A percentile compares a stretch with the other conserved stretches of the same genome.
phyloP scores from a whole-genome alignment of 176 grass and related monocot species.

The Aegilops sharonensis region DNA sequence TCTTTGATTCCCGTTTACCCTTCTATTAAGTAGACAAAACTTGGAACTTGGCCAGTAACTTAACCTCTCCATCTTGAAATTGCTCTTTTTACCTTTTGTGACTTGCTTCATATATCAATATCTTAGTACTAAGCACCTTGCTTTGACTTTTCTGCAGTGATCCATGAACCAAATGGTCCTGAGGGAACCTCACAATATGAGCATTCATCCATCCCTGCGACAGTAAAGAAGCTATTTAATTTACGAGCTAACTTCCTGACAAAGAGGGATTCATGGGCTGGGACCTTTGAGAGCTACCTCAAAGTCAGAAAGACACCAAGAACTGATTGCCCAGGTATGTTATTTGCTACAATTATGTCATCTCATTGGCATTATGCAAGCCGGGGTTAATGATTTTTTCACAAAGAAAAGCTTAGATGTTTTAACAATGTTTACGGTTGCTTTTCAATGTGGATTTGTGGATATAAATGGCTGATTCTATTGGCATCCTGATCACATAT shows the following conservation, averaged over 20 bases:
- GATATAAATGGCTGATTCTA: neutral
- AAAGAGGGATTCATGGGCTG: conserved; percentile 91
- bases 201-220: conserved; percentile 85
- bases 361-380: too few relatives aligned
- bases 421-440: neutral
- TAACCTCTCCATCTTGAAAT: neutral
- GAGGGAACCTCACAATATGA: conserved; percentile 58
- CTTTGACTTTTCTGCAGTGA: conserved; percentile 58
- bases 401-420: too few relatives aligned
- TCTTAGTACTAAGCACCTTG: neutral
- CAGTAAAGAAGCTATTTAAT: conserved; percentile 86
- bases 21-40: neutral
- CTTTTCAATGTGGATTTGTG: neutral
- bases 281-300: conserved; percentile 75
- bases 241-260: conserved; percentile 87
- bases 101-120: neutral
- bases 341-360: too few relatives aligned
- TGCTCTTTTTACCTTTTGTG: neutral
- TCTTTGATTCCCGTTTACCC: neutral
- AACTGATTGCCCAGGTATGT: conserved; percentile 55
- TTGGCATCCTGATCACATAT: neutral
- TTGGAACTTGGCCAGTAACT: neutral
- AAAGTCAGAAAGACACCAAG: conserved; percentile 60
- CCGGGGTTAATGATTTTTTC: too few relatives aligned
- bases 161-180: conserved; percentile 76